These are phyloP conservation scores for Russula sp. DNA, from an alignment of 768 basidiomycete species.

Conservation along the genomic window DNA sequence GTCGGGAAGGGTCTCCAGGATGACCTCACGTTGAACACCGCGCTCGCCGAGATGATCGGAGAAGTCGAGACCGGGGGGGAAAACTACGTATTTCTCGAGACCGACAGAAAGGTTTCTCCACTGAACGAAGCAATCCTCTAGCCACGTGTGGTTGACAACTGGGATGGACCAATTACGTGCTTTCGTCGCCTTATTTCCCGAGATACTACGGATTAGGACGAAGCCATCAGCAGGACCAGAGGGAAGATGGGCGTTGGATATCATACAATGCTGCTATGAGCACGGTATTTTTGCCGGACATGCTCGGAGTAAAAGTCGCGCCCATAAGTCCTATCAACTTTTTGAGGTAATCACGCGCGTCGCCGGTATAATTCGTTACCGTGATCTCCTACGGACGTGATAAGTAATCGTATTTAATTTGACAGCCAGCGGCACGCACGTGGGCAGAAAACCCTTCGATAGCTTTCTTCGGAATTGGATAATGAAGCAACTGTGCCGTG, in stretches of 20 bases:
- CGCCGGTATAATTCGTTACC: conserved; percentile 85
- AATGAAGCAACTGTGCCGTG: conserved; percentile 74
- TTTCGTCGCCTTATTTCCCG: conserved; percentile 55
- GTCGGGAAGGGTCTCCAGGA: conserved; percentile 18
- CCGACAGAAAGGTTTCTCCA: conserved; percentile 70
- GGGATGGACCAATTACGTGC: conserved; percentile 79
- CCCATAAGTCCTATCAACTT: conserved; percentile 73
- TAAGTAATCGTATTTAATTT: neutral
- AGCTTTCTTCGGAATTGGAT: conserved; percentile 61
- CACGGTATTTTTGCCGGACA: conserved; percentile 71
- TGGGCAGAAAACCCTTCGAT: conserved; percentile 55
- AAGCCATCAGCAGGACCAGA: neutral
- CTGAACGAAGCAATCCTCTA: conserved; percentile 81
- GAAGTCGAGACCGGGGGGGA: conserved; percentile 66
- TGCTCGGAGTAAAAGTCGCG: conserved; percentile 73
- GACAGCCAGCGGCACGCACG: conserved; percentile 39
- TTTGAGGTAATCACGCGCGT: conserved; percentile 83
- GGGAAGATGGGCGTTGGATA: neutral
- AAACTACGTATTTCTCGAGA: conserved; percentile 60
- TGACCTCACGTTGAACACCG: conserved; percentile 21
- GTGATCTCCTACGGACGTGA: conserved; percentile 55
- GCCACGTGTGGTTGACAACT: conserved; percentile 84
- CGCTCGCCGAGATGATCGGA: conserved; percentile 36
- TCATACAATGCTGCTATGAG: conserved; percentile 80
- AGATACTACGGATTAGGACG: conserved; percentile 22